phyloP scores from a whole-genome alignment of 75 land plant species.

The Sequoiadendron giganteum region DNA sequence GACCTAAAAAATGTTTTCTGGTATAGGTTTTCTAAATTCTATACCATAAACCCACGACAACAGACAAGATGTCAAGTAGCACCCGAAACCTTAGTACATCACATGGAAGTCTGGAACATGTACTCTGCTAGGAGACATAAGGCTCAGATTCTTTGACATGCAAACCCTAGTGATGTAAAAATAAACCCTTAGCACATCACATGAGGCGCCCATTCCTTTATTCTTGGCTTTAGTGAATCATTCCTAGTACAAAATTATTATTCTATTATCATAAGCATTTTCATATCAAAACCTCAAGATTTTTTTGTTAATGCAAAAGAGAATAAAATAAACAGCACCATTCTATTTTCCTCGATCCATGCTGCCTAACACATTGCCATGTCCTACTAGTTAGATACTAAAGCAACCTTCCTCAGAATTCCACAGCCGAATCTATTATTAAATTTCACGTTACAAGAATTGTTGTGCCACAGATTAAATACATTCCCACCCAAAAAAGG shows the following conservation, averaged over 20 bases:
- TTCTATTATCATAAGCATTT: neutral
- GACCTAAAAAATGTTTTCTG: neutral
- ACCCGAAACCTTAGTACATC: neutral
- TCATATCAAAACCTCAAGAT: neutral
- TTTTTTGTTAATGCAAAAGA: neutral
- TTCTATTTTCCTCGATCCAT: too few relatives aligned
- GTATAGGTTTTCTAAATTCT: neutral
- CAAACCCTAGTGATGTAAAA: neutral
- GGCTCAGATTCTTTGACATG: neutral
- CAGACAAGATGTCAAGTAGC: neutral
- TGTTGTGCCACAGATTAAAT: neutral
- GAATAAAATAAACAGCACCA: neutral
- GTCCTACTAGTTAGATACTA: neutral
- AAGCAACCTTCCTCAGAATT: neutral
- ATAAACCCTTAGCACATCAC: neutral
- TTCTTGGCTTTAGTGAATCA: neutral
- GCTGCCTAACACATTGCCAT: too few relatives aligned
- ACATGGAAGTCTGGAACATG: neutral
- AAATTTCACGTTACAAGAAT: neutral
- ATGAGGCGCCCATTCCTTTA: neutral
- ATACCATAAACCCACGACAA: neutral
- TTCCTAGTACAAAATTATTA: neutral
- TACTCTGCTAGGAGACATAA: neutral
- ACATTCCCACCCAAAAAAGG: neutral
- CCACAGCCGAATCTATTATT: neutral